Percentiles rank a stretch among this genome's conserved stretches.
Evolutionary conservation across 176 grass and related monocot genomes (phyloP).

Genomic region (Oropetium thomaeum): DNA sequence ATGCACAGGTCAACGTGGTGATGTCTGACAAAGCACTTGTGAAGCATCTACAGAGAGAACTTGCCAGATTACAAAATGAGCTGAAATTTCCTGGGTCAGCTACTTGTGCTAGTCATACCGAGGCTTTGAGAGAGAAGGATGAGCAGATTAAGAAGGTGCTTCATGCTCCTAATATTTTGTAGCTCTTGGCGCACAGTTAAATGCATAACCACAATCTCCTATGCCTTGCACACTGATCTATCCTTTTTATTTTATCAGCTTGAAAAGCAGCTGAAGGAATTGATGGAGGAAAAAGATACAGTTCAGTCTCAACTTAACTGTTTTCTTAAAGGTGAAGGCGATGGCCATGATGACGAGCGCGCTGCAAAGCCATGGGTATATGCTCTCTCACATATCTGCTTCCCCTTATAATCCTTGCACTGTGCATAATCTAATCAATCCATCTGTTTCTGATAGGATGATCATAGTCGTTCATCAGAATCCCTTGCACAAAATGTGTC

Average conservation of each 20-base stretch:
- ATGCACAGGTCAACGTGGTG: slow-evolving; percentile 92
- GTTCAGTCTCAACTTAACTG: slow-evolving; percentile 87
- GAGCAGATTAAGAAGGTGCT: slow-evolving; percentile 80
- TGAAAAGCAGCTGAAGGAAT: slow-evolving; percentile 76
- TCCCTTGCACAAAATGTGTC: slow-evolving; percentile 43
- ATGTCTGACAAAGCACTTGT: slow-evolving; percentile 94
- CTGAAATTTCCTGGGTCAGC: slow-evolving; percentile 47
- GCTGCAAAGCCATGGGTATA: slow-evolving; percentile 74
- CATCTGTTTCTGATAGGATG: slow-evolving; percentile 57
- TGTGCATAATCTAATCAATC: slow-evolving; percentile 10
- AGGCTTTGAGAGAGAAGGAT: slow-evolving; percentile 75
- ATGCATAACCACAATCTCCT: slow-evolving; percentile 1
- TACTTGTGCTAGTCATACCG: slow-evolving; percentile 46
- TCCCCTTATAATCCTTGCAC: background rate
- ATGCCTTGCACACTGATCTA: background rate
- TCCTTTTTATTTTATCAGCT: slow-evolving; percentile 44
- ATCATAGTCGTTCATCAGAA: slow-evolving; percentile 57
- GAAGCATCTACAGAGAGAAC: slow-evolving; percentile 84
- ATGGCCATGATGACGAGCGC: slow-evolving; percentile 37
- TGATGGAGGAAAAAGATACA: slow-evolving; percentile 83
- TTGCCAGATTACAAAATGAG: slow-evolving; percentile 75
- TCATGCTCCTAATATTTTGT: background rate
- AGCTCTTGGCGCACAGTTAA: background rate
- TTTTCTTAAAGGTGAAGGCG: slow-evolving; percentile 57
- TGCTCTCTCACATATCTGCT: background rate